Conservation (phyloP, 768 basidiomycete genomes). For the Neoboletus brunneissimus region DNA sequence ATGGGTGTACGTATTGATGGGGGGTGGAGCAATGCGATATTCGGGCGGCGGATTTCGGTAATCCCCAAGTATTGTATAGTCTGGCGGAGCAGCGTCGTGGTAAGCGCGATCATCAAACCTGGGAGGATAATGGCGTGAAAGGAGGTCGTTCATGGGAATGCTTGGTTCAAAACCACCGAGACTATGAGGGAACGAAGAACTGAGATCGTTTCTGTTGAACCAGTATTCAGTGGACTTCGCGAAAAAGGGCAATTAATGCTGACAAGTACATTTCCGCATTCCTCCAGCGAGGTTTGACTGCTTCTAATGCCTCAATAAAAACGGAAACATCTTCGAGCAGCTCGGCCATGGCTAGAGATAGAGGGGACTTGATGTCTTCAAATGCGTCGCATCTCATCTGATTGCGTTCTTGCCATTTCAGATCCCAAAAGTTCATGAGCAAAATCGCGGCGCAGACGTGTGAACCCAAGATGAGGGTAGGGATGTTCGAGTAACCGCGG, state of each 20-base stretch:
- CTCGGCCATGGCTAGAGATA: constrained; percentile 29
- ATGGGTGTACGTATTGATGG: constrained; percentile 12
- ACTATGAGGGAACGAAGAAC: constrained; percentile 27
- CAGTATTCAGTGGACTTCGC: constrained; percentile 34
- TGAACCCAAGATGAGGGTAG: constrained; percentile 43
- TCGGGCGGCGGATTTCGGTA: constrained; percentile 13
- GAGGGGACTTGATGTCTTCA: constrained; percentile 32
- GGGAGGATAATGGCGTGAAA: constrained; percentile 3
- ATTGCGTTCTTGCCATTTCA: constrained; percentile 45
- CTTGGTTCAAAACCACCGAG: constrained; percentile 23
- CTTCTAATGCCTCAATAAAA: constrained; percentile 29
- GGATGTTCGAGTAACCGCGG: constrained; percentile 44
- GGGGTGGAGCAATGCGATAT: constrained; percentile 9
- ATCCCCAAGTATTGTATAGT: constrained; percentile 15
- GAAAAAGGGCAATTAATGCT: constrained; percentile 21
- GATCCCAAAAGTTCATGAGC: constrained; percentile 56
- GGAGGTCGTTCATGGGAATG: constrained; percentile 8
- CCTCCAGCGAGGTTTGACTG: constrained; percentile 31
- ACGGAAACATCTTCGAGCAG: constrained; percentile 29
- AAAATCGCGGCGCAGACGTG: constrained; percentile 53
- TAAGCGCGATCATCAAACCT: constrained; percentile 10
- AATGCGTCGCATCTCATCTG: constrained; percentile 22
- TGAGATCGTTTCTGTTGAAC: constrained; percentile 24
- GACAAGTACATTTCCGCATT: constrained; percentile 35
- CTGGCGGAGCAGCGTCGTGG: constrained; percentile 7